Base-by-base conservation (phyloP, 2,329 filamentous ascomycete genomes). In the Pseudogymnoascus sp. region DNA sequence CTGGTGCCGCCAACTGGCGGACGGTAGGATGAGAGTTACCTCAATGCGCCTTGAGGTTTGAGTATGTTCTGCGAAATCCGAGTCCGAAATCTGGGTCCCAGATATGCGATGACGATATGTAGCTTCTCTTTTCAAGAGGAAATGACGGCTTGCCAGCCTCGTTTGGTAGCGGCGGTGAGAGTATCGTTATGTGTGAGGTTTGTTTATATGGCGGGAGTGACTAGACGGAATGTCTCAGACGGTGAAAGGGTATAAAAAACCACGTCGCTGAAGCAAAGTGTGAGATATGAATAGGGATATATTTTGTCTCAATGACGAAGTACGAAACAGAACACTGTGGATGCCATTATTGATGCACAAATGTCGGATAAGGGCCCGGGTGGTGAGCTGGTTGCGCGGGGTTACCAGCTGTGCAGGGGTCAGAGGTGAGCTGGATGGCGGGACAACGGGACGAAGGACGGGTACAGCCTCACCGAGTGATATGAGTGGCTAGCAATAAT, bases 311-410 rank as follows among this genome's bases (percentile, higher is more conserved):
- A 50, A 50, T 50, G 44, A 50, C 44, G 44, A 50, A 31, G 44
- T 50, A 50, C 44, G 26, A 50, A 50, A 50, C 44, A 50, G 44
- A 50, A 50, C 44, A 50, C 44, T 17, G 44, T 50, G 44, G 44
- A 50, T 50, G 44, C 44, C 44, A 50, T 50, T 50, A 50, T 50
- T 50, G 41, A 50, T 50, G 41, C 41, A 50, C 41, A 50, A 50
- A 50, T 50, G 41, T 50, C 41, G 41, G 41, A 50, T 50, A 50
- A 50, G 41, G 41, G 41, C 41, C 41, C 24, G 41, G 41, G 15
- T 37, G 31, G 15, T 58, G 54, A 58, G 54, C 54, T 58, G 54
- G 54, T 58, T 58, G 54, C 54, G 54, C 35, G 54, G 54, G 54
- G 54, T 36, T 36, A 36, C 54, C 31, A 36, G 31, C 33, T 36